Percentiles rank a stretch among this genome's conserved stretches.
Conservation (phyloP, 495 filamentous ascomycete species). For the Elasticomyces elasticus region DNA sequence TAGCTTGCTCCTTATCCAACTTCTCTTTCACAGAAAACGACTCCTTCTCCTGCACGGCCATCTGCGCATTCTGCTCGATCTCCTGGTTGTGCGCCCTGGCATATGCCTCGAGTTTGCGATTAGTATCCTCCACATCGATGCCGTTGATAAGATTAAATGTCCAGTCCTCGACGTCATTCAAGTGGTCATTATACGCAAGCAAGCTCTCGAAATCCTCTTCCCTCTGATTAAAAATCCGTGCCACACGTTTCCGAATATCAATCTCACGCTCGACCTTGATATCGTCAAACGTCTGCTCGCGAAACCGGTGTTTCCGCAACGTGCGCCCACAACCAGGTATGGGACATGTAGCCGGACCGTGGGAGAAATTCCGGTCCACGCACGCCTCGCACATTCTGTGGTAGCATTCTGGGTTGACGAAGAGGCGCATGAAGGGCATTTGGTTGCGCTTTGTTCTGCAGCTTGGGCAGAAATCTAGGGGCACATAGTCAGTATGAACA, state of each 20-base stretch:
- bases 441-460: conserved; percentile 94
- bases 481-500: conserved; percentile 9
- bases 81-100: conserved; percentile 53
- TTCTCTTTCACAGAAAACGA: conserved; percentile 45
- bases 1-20: conserved; percentile 59
- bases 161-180: conserved; percentile 83
- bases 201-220: conserved; percentile 84
- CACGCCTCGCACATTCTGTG: conserved; percentile 96
- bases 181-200: conserved; percentile 80
- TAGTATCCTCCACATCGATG: conserved; percentile 57
- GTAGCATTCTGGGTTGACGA: conserved; percentile 96
- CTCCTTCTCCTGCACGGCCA: conserved; percentile 44
- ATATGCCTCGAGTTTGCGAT: conserved; percentile 57
- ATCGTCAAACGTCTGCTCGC: conserved; percentile 81
- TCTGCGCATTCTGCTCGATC: conserved; percentile 46
- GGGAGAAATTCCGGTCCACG: conserved; percentile 87
- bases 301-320: conserved; percentile 73
- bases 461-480: conserved; percentile 78
- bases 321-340: conserved; percentile 78
- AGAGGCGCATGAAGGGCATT: conserved; percentile 84
- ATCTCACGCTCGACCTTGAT: conserved; percentile 86
- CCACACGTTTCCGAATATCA: conserved; percentile 75
- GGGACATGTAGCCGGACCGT: conserved; percentile 81
- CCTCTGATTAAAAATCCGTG: conserved; percentile 71
- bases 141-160: conserved; percentile 77